These are phyloP conservation scores for Andrographis paniculata DNA, from an alignment of 305 asterid genomes.

Conservation along the genomic window DNA sequence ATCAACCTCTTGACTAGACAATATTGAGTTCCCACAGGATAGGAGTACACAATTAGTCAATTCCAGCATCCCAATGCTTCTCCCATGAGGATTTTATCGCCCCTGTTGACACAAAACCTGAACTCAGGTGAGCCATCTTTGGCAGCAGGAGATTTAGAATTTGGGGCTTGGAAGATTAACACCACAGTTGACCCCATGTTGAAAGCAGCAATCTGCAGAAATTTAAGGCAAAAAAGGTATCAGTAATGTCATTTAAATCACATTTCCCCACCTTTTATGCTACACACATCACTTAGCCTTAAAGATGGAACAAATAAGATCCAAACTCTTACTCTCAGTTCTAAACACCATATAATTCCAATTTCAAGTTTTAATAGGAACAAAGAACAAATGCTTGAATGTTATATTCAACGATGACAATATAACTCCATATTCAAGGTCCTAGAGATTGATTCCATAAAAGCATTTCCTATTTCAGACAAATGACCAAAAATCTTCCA, in stretches of 20 bases:
- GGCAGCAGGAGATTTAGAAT: constrained; percentile 19
- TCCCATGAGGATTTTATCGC: constrained; percentile 73
- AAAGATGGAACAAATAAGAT: no score
- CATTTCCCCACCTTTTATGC: no score
- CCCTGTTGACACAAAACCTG: constrained; percentile 52
- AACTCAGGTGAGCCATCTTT: constrained; percentile 40
- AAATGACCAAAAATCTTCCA: not conserved
- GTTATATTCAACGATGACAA: not conserved
- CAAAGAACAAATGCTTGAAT: not conserved
- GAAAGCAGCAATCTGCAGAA: constrained; percentile 81
- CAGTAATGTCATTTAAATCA: not conserved
- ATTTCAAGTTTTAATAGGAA: not conserved
- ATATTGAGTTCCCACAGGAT: no score
- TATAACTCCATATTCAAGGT: not conserved
- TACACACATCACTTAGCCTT: no score
- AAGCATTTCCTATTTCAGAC: not conserved
- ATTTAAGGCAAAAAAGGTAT: not conserved
- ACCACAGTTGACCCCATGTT: constrained; percentile 98
- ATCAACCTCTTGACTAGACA: no score
- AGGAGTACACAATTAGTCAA: not conserved
- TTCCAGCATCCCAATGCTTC: constrained; percentile 80
- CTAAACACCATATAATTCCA: not conserved
- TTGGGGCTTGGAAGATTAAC: constrained; percentile 83
- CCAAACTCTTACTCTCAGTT: not conserved
- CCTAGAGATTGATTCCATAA: not conserved